A percentile compares a stretch with the other conserved stretches of the same genome.
phyloP scores from a whole-genome alignment of 371 early-diverging fungal genomes.

The Choanephora cucurbitarum region DNA sequence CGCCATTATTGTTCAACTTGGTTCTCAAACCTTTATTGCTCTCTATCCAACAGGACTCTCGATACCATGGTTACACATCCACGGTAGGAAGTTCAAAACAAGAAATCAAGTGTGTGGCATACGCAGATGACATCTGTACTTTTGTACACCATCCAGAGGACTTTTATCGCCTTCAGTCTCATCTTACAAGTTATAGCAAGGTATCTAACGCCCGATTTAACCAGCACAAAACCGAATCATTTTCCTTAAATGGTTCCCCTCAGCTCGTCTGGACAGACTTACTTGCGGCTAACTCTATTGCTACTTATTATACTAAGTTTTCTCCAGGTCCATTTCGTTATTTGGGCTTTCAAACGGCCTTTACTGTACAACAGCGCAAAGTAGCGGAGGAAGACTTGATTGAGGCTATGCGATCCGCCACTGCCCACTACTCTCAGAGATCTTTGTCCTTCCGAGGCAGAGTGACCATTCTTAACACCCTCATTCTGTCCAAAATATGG shows the following conservation, averaged over 20 bases:
- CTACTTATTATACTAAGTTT: not conserved
- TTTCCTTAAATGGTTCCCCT: not conserved
- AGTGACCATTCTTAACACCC: not conserved
- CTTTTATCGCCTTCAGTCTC: not conserved
- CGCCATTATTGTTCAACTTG: conserved; percentile 20
- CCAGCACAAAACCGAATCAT: conserved; percentile 5
- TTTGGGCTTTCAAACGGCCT: not conserved
- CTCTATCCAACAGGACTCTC: not conserved
- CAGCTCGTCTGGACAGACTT: not conserved
- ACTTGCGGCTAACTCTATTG: not conserved
- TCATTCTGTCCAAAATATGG: conserved; percentile 8
- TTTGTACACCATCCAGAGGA: not conserved
- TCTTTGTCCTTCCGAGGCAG: not conserved
- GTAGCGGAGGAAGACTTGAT: too few species aligned
- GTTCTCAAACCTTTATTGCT: conserved; percentile 18
- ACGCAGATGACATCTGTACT: conserved; percentile 7
- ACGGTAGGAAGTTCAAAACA: not conserved
- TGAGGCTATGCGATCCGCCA: not conserved
- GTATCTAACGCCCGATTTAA: conserved; percentile 7
- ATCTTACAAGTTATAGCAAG: not conserved
- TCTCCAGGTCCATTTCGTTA: not conserved
- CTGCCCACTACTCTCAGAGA: not conserved
- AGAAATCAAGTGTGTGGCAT: conserved; percentile 1
- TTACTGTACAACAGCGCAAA: not conserved
- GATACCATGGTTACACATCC: not conserved